Conservation (phyloP, 257 asterid genomes). For the Prunella vulgaris region DNA sequence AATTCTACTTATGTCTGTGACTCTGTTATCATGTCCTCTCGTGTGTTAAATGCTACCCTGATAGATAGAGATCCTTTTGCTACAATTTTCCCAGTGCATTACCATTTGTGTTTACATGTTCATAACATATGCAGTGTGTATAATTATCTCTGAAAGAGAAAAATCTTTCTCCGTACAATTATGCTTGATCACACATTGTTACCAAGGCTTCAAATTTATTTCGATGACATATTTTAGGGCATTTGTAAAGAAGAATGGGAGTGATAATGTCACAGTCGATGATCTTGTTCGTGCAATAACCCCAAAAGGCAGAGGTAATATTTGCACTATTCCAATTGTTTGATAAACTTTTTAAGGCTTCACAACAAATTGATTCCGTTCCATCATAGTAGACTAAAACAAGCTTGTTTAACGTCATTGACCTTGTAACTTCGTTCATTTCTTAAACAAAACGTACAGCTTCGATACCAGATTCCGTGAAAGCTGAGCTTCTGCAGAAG, state of each 20-base stretch:
- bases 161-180: not conserved
- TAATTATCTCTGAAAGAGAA: not conserved
- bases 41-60: not conserved
- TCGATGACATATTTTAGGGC: slow-evolving; percentile 23
- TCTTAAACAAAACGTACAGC: slow-evolving; percentile 25
- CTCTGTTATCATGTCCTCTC: not conserved
- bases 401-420: not conserved
- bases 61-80: not conserved
- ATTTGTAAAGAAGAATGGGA: slow-evolving; percentile 36
- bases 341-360: not conserved
- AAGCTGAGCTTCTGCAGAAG: slow-evolving; percentile 45
- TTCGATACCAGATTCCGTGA: slow-evolving; percentile 42
- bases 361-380: not conserved
- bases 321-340: not conserved
- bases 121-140: not conserved
- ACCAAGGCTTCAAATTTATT: not conserved
- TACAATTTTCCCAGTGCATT: not conserved
- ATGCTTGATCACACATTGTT: not conserved
- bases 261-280: slow-evolving; percentile 39
- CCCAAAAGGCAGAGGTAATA: slow-evolving; percentile 49
- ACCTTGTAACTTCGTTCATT: not conserved
- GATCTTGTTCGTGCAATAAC: slow-evolving; percentile 45
- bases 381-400: not conserved
- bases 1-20: not conserved
- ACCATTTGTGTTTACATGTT: not conserved